These are phyloP conservation scores for Daldinia grandis DNA, from an alignment of 495 filamentous ascomycete genomes.

Conservation along the genomic window DNA sequence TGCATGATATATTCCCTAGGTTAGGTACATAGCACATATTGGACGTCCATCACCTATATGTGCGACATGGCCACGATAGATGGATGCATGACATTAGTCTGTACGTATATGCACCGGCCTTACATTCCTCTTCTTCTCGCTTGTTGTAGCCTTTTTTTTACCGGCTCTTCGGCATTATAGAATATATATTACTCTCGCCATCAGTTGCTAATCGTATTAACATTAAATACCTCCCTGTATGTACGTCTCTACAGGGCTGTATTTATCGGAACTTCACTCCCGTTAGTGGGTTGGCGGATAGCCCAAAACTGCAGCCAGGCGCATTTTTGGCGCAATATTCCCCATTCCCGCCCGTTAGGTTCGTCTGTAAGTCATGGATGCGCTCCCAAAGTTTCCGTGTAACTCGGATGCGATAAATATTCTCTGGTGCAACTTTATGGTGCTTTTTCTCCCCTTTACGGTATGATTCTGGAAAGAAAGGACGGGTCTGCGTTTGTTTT, in stretches of 20 bases:
- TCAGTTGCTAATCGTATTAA: no score
- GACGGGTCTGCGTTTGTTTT: constrained; percentile 1
- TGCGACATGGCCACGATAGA: background rate
- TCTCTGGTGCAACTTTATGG: constrained; percentile 13
- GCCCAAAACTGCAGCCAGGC: background rate
- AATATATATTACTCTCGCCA: background rate
- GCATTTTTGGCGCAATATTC: constrained; percentile 6
- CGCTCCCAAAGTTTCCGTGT: background rate
- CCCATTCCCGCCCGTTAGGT: background rate
- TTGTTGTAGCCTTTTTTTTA: no score
- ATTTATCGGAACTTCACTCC: constrained; percentile 31
- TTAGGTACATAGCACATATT: background rate
- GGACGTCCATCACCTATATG: background rate
- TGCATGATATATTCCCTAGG: background rate
- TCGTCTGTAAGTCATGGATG: constrained; percentile 4
- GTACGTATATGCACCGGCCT: background rate
- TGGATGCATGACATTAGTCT: background rate
- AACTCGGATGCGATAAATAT: background rate
- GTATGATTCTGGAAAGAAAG: background rate
- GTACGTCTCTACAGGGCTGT: constrained; percentile 9
- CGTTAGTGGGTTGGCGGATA: constrained; percentile 14
- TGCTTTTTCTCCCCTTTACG: constrained; percentile 8
- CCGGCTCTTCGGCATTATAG: background rate
- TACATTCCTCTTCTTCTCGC: no score
- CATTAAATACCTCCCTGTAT: background rate